Percentiles rank a stretch among this genome's conserved stretches.
Conservation (phyloP, 1,284 basidiomycete genomes). For the Cutaneotrichosporon cavernicola region DNA sequence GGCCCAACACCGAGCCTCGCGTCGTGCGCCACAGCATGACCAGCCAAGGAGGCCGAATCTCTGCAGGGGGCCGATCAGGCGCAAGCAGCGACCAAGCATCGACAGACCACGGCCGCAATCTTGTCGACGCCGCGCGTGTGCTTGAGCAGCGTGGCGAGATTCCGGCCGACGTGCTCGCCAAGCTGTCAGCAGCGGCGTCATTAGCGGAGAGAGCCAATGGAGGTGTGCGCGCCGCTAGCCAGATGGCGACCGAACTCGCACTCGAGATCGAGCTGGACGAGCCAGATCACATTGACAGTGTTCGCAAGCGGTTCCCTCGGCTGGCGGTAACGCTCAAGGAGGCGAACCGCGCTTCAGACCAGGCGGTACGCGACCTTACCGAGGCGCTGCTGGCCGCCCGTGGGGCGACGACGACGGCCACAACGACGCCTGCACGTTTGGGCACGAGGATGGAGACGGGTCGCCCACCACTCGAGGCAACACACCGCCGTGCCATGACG, state of each 20-base stretch:
- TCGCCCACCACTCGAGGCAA: not conserved
- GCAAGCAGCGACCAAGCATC: conserved; percentile 16
- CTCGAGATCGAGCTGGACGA: conserved; percentile 34
- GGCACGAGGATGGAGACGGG: not conserved
- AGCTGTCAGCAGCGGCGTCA: conserved; percentile 31
- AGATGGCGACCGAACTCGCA: conserved; percentile 32
- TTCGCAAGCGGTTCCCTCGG: conserved; percentile 28
- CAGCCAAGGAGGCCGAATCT: conserved; percentile 12
- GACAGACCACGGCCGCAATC: conserved; percentile 44
- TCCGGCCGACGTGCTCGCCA: conserved; percentile 30
- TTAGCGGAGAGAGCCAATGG: conserved; percentile 38
- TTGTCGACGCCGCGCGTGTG: conserved; percentile 42
- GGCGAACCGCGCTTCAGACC: conserved; percentile 39
- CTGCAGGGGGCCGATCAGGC: not conserved
- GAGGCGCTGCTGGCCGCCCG: conserved; percentile 33
- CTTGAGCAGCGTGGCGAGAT: conserved; percentile 33
- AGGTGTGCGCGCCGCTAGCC: conserved; percentile 29
- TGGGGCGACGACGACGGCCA: not conserved
- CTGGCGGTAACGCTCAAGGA: conserved; percentile 36
- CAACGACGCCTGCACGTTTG: not conserved
- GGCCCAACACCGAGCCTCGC: conserved; percentile 12
- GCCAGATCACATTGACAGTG: conserved; percentile 13
- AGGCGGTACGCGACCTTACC: conserved; percentile 44
- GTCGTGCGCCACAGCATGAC: conserved; percentile 23
- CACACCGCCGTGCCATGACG: conserved; percentile 3